Base-by-base conservation (phyloP, 768 basidiomycete species). In the Stropharia rugosoannulata region DNA sequence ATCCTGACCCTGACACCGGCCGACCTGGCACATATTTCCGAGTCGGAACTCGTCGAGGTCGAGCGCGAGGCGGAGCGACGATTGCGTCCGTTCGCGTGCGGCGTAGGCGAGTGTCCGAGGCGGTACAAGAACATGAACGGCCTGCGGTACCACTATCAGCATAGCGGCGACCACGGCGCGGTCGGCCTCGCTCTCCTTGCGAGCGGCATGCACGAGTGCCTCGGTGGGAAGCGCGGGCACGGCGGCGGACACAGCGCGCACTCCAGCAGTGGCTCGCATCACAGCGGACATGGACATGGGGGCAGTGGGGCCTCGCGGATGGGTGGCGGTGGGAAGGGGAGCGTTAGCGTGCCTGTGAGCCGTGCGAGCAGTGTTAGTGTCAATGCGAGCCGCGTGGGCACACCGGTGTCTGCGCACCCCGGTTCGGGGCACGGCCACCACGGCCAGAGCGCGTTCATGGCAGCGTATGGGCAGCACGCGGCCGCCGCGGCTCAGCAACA, bases 61-160 rank as follows among this genome's bases (percentile, higher is more conserved):
- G 87, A 93, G 67, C 80, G 84, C 48, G 93, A 96, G 72, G 93
- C 93, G 0, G 93, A 95, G 73, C 80, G 86, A 55, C 75, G 89
- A 10, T 73, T 91, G 50, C 75, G 91, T 38, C 95, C 95, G 3
- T 98, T 90, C 66, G 90, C 91, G 0, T 98, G 95, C 62, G 88
- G 91, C 5, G 89, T 95, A 5, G 90, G 90, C 16, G 89, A 91
- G 61, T 92, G 90, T 64, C 80, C 82, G 68, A 82, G 95, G 66
- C 72, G 95, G 66, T 98, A 98, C 76, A 95, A 98, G 82, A 98
- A 99, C 68, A 96, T 98, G 95, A 98, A 98, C 70, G 96, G 96
- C 0, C 75, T 98, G 59, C 74, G 91, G 65, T 98, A 98, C 60
- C 96, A 98, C 72, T 98, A 98, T 68, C 90, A 95, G 70, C 96